phyloP scores from a whole-genome alignment of 2,329 filamentous ascomycete species.

The Aspergillus vadensis region DNA sequence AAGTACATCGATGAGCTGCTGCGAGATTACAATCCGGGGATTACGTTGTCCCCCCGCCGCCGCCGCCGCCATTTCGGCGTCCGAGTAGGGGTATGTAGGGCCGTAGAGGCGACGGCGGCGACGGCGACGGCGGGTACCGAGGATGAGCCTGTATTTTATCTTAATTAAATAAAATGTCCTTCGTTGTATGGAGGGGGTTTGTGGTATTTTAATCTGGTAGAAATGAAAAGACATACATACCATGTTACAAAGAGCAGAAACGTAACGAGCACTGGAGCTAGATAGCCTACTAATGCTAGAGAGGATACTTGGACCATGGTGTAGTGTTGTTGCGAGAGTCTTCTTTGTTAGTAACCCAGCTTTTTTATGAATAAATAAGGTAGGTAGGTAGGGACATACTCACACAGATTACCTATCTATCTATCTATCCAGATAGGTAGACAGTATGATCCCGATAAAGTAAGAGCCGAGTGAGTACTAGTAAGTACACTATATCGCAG shows the following conservation, averaged over 20 bases:
- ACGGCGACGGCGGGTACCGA: slow-evolving; percentile 14
- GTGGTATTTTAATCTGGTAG: not conserved
- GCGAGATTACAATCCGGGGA: no score
- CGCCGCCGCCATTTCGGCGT: slow-evolving; percentile 17
- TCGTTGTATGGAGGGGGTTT: not conserved
- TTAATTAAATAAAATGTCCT: not conserved
- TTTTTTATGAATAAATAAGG: no score
- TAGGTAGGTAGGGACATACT: no score
- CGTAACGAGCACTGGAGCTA: slow-evolving; percentile 21
- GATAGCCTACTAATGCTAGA: slow-evolving; percentile 19
- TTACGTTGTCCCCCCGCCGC: not conserved
- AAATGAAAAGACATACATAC: slow-evolving; percentile 15
- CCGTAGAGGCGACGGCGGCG: slow-evolving; percentile 11
- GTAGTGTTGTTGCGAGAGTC: not conserved
- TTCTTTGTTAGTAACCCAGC: no score
- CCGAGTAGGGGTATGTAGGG: not conserved
- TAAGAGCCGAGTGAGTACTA: no score
- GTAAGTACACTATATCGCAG: no score
- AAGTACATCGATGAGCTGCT: no score
- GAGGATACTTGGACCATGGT: slow-evolving; percentile 12
- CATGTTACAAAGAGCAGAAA: slow-evolving; percentile 21
- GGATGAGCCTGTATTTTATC: slow-evolving; percentile 12
- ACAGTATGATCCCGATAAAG: no score
- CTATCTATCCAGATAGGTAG: no score
- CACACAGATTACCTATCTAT: no score